Percentiles rank a stretch among this genome's conserved stretches.
Evolutionary conservation across 2,329 filamentous ascomycete species (phyloP).

Genomic region (Aspergillus unguis): DNA sequence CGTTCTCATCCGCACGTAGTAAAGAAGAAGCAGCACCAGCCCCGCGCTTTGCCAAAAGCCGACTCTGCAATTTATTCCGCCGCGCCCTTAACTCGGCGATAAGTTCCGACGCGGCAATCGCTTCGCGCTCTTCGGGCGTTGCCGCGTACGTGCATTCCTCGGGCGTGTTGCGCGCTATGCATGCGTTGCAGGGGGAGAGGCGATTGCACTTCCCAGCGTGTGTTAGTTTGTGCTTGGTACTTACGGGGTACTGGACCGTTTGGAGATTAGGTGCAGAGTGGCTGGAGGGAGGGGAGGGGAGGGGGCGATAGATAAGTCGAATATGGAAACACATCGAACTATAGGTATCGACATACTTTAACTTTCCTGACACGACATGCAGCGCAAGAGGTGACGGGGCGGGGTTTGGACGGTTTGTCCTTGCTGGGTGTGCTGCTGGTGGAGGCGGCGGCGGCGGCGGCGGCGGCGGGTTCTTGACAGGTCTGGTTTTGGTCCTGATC

Average conservation of each 20-base stretch:
- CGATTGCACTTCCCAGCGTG: constrained; percentile 16
- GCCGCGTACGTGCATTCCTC: constrained; percentile 18
- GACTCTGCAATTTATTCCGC: constrained; percentile 8
- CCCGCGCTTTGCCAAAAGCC: background rate
- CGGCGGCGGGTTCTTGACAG: background rate
- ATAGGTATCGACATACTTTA: constrained; percentile 8
- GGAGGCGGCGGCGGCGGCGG: background rate
- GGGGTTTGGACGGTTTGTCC: constrained; percentile 14
- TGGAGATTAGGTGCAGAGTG: background rate
- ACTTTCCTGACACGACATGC: constrained; percentile 17
- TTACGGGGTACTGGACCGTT: background rate
- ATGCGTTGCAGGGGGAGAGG: constrained; percentile 16
- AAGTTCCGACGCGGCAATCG: constrained; percentile 18
- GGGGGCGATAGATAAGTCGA: too few relatives aligned
- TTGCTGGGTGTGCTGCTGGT: background rate
- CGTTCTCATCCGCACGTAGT: background rate
- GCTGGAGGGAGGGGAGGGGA: background rate
- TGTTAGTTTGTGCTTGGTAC: background rate
- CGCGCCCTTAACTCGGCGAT: constrained; percentile 15
- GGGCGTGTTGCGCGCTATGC: constrained; percentile 13
- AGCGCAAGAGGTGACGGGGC: constrained; percentile 17
- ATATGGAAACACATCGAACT: too few relatives aligned
- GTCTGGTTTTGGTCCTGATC: too few relatives aligned
- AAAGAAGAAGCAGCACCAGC: background rate
- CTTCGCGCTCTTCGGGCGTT: constrained; percentile 15